Percentiles rank a stretch among this genome's conserved stretches.
These are phyloP conservation scores for Aspergillus carbonarius DNA, from an alignment of 2,329 filamentous ascomycete species.

Conservation along the genomic window DNA sequence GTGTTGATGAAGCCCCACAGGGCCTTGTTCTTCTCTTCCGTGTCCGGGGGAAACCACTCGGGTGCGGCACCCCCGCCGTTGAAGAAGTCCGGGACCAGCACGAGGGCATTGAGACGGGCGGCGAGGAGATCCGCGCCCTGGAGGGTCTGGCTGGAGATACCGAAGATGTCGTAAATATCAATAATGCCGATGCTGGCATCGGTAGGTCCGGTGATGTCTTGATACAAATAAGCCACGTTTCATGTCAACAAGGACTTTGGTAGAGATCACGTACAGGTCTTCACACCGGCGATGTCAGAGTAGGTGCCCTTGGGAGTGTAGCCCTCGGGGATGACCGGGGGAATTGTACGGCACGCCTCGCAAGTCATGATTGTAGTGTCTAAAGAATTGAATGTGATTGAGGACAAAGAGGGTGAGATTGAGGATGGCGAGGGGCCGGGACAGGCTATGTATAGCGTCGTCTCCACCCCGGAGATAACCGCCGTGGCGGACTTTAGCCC, in stretches of 20 bases:
- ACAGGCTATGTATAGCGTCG: too few relatives aligned
- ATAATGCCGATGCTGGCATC: constrained; percentile 58
- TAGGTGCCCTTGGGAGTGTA: constrained; percentile 59
- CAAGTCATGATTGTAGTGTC: constrained; percentile 23
- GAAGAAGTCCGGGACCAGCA: constrained; percentile 46
- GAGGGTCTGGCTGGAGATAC: constrained; percentile 63
- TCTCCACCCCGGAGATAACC: too few relatives aligned
- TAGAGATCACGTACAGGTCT: constrained; percentile 45
- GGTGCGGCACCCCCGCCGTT: constrained; percentile 44
- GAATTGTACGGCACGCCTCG: constrained; percentile 35
- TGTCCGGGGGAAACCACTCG: constrained; percentile 62
- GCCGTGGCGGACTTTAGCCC: too few relatives aligned
- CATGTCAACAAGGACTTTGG: neutral
- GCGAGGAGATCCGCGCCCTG: constrained; percentile 64
- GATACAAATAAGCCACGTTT: neutral
- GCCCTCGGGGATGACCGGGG: constrained; percentile 56
- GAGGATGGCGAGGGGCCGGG: neutral
- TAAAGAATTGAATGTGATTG: neutral
- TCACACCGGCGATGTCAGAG: constrained; percentile 56
- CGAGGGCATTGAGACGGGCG: constrained; percentile 36
- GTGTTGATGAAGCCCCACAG: constrained; percentile 59
- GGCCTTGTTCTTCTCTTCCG: constrained; percentile 61
- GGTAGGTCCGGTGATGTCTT: constrained; percentile 48
- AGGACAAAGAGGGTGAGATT: neutral
- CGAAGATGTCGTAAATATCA: constrained; percentile 66